These are phyloP conservation scores for Solanum arcanum DNA, from an alignment of 257 asterid genomes.

Conservation along the genomic window DNA sequence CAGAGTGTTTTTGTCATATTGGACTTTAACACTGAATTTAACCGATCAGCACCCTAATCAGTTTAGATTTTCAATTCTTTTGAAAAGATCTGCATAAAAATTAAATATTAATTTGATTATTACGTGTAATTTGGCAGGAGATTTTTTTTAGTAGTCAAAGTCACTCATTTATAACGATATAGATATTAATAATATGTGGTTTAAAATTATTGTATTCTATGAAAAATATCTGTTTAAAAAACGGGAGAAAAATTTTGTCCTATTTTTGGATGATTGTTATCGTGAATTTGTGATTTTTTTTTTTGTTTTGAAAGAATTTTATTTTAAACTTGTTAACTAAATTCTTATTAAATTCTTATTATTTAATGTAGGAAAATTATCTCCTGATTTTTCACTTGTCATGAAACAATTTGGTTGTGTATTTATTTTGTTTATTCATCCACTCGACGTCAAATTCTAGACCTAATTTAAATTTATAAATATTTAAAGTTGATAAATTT, in stretches of 20 bases:
- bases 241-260: background rate
- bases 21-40: background rate
- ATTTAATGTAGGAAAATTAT: background rate
- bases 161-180: background rate
- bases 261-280: background rate
- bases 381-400: background rate
- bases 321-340: background rate
- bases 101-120: background rate
- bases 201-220: background rate
- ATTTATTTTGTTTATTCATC: background rate
- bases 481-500: background rate
- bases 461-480: background rate
- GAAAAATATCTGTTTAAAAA: background rate
- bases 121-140: background rate
- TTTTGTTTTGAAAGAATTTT: background rate
- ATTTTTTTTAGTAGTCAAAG: background rate
- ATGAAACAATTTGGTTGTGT: background rate
- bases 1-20: background rate
- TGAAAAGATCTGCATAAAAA: background rate
- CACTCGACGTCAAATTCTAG: background rate
- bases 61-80: background rate
- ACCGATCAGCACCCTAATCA: background rate
- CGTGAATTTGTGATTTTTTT: too few relatives aligned
- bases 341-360: background rate
- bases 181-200: background rate